Percentiles rank a stretch among this genome's conserved stretches.
Evolutionary conservation across 2,329 filamentous ascomycete genomes (phyloP).

Genomic region (Coniella vitis): DNA sequence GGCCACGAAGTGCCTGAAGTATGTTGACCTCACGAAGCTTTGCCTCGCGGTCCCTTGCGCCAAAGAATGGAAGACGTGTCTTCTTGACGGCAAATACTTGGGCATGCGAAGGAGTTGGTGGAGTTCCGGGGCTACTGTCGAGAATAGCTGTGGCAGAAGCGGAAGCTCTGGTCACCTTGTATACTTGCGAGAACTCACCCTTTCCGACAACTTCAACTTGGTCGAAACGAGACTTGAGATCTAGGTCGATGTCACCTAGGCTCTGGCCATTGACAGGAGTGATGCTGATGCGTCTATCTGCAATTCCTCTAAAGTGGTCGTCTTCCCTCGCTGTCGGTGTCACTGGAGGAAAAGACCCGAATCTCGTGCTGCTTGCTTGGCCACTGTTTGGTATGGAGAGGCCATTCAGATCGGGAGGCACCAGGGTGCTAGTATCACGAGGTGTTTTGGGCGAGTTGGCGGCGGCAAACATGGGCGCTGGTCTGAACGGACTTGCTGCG

Average conservation of each 20-base stretch:
- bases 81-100: constrained; percentile 91
- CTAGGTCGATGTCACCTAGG: constrained; percentile 68
- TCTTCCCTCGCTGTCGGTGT: constrained; percentile 69
- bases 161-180: constrained; percentile 55
- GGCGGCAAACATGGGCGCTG: constrained; percentile 42
- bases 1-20: constrained; percentile 67
- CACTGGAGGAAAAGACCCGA: constrained; percentile 54
- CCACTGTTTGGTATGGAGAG: constrained; percentile 66
- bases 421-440: constrained; percentile 52
- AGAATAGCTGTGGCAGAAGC: constrained; percentile 31
- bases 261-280: constrained; percentile 64
- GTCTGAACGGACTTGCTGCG: constrained; percentile 57
- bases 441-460: constrained; percentile 67
- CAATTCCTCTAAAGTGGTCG: constrained; percentile 45
- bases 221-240: constrained; percentile 68
- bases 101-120: constrained; percentile 46
- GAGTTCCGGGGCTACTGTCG: constrained; percentile 43
- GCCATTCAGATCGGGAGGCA: constrained; percentile 72
- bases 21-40: constrained; percentile 81
- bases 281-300: constrained; percentile 52
- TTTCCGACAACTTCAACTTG: constrained; percentile 74
- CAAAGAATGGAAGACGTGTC: constrained; percentile 71
- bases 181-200: constrained; percentile 92
- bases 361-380: constrained; percentile 7
- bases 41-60: constrained; percentile 70